Percentiles rank a stretch among this genome's conserved stretches.
Evolutionary conservation across 1,284 basidiomycete genomes (phyloP).

Genomic region (Ceratobasidium sp.): DNA sequence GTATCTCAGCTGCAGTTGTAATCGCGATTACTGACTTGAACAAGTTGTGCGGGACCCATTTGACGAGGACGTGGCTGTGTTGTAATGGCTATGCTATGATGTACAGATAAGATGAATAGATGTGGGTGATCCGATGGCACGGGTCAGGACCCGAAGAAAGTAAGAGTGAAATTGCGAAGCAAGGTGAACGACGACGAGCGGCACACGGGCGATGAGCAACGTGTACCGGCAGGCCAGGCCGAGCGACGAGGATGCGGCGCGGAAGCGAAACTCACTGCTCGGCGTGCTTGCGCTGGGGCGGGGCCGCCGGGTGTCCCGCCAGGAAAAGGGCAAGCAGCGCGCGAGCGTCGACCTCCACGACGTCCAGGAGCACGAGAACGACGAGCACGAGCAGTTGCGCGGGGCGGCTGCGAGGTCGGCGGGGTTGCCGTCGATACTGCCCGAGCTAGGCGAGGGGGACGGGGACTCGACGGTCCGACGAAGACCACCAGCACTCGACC

Average conservation of each 20-base stretch:
- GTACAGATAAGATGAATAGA: slow-evolving; percentile 12
- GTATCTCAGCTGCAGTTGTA: not conserved
- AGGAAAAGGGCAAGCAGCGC: slow-evolving; percentile 25
- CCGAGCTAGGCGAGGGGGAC: slow-evolving; percentile 58
- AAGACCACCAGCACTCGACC: slow-evolving; percentile 43
- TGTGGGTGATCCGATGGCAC: slow-evolving; percentile 6
- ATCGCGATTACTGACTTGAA: not conserved
- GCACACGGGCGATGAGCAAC: slow-evolving; percentile 16
- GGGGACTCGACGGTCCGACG: slow-evolving; percentile 46
- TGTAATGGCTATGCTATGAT: slow-evolving; percentile 26
- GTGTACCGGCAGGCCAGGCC: slow-evolving; percentile 33
- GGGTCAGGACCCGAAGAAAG: slow-evolving; percentile 33
- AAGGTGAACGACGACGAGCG: slow-evolving; percentile 15
- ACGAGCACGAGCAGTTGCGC: slow-evolving; percentile 62
- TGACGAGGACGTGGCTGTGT: slow-evolving; percentile 34
- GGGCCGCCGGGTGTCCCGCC: slow-evolving; percentile 5
- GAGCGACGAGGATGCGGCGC: slow-evolving; percentile 17
- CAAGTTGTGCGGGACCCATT: slow-evolving; percentile 36
- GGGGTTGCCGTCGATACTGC: slow-evolving; percentile 55
- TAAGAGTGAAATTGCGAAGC: slow-evolving; percentile 15
- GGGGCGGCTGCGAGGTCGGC: slow-evolving; percentile 75
- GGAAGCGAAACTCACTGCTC: slow-evolving; percentile 15
- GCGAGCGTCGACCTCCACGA: slow-evolving; percentile 13
- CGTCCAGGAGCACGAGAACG: slow-evolving; percentile 53
- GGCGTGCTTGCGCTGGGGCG: slow-evolving; percentile 15